Evolutionary conservation across 106 monocot genomes (phyloP).

Genomic region (Posidonia australis): DNA sequence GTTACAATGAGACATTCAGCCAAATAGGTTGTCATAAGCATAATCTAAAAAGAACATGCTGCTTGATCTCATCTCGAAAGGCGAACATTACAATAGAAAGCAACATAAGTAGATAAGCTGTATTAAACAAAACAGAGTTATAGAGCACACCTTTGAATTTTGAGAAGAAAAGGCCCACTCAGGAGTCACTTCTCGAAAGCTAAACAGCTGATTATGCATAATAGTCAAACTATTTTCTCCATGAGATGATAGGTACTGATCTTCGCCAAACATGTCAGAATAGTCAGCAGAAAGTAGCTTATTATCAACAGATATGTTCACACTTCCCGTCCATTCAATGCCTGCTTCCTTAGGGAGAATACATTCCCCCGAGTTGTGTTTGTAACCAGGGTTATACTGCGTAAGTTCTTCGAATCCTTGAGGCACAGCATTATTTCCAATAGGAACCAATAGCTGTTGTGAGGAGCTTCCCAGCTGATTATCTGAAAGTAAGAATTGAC

Average conservation of each 20-base stretch:
- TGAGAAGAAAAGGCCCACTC: slow-evolving; percentile 77
- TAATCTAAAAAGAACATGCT: too few relatives aligned
- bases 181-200: slow-evolving; percentile 60
- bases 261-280: slow-evolving; percentile 26
- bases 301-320: slow-evolving; percentile 12
- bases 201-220: slow-evolving; percentile 38
- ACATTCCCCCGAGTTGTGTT: not conserved
- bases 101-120: too few relatives aligned
- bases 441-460: too few relatives aligned
- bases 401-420: not conserved
- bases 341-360: slow-evolving; percentile 12
- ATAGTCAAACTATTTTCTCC: slow-evolving; percentile 10
- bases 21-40: too few relatives aligned
- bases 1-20: too few relatives aligned
- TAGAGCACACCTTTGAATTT: slow-evolving; percentile 40
- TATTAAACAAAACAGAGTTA: not conserved
- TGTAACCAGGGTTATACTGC: not conserved
- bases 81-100: too few relatives aligned
- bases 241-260: slow-evolving; percentile 28
- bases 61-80: too few relatives aligned
- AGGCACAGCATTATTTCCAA: too few relatives aligned
- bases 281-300: slow-evolving; percentile 15
- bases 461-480: too few relatives aligned
- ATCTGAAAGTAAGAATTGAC: too few relatives aligned
- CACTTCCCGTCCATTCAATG: slow-evolving; percentile 25